phyloP scores from a whole-genome alignment of 441 rosid species.

The Theobroma grandiflorum region DNA sequence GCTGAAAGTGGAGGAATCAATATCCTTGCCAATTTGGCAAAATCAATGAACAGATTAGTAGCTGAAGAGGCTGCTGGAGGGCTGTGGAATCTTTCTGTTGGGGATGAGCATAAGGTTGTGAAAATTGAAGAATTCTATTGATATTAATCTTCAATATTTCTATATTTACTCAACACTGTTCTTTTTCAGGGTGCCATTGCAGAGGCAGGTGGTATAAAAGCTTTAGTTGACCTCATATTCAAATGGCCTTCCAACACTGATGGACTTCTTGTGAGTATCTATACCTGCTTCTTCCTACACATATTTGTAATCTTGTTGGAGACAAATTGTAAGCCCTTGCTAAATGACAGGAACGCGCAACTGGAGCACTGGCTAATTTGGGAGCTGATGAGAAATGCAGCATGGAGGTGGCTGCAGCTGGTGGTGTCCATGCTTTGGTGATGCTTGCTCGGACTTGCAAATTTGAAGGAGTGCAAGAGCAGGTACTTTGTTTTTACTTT shows the following conservation, averaged over 20 bases:
- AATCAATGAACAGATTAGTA: slow-evolving; percentile 87
- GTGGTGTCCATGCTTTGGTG: slow-evolving; percentile 93
- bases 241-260: slow-evolving; percentile 88
- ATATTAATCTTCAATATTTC: background rate
- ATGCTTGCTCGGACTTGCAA: slow-evolving; percentile 95
- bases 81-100: slow-evolving; percentile 97
- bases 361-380: slow-evolving; percentile 96
- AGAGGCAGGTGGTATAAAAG: slow-evolving; percentile 91
- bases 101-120: slow-evolving; percentile 95
- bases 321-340: slow-evolving; percentile 4
- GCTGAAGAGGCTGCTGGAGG: slow-evolving; percentile 99
- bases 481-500: slow-evolving; percentile 48
- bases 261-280: slow-evolving; percentile 75
- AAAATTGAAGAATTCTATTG: background rate
- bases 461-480: slow-evolving; percentile 95
- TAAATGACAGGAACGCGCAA: slow-evolving; percentile 84
- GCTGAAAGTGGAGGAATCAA: slow-evolving; percentile 91
- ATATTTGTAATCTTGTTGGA: background rate
- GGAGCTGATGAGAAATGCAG: slow-evolving; percentile 98
- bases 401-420: slow-evolving; percentile 84
- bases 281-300: background rate
- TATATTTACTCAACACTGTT: slow-evolving; percentile 24
- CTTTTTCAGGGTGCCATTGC: slow-evolving; percentile 81
- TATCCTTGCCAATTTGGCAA: slow-evolving; percentile 77
- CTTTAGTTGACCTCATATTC: slow-evolving; percentile 93